Evolutionary conservation across 106 monocot genomes (phyloP).

Genomic region (Posidonia australis): DNA sequence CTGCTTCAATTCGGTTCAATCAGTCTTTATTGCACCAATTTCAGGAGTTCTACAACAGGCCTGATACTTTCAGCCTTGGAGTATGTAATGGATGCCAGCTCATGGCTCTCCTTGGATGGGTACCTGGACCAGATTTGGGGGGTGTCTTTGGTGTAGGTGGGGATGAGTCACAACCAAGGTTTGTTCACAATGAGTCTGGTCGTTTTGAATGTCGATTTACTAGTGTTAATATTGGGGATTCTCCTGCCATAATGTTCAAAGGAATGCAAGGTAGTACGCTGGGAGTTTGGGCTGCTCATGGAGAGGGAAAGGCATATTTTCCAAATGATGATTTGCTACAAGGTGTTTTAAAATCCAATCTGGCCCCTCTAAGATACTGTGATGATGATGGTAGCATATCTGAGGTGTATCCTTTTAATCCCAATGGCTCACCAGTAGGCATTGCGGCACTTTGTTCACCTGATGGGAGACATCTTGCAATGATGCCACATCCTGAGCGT

Average conservation of each 20-base stretch:
- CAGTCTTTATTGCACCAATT: conserved; percentile 48
- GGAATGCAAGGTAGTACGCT: conserved; percentile 88
- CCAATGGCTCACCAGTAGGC: conserved; percentile 84
- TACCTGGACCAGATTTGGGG: conserved; percentile 43
- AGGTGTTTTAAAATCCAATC: conserved; percentile 27
- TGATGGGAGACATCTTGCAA: conserved; percentile 90
- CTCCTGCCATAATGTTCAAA: conserved; percentile 79
- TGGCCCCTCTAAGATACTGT: conserved; percentile 85
- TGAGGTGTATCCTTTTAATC: conserved; percentile 85
- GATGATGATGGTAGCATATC: conserved; percentile 60
- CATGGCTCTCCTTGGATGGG: conserved; percentile 97
- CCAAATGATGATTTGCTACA: conserved; percentile 40
- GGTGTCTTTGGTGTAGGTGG: conserved; percentile 30
- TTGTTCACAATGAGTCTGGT: conserved; percentile 92
- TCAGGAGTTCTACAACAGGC: conserved; percentile 57
- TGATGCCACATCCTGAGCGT: conserved; percentile 98
- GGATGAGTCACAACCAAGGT: conserved; percentile 71
- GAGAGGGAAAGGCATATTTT: conserved; percentile 84
- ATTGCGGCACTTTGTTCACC: conserved; percentile 87
- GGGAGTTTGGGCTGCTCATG: conserved; percentile 96
- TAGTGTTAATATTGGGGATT: conserved; percentile 56
- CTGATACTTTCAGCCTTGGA: conserved; percentile 90
- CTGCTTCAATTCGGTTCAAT: conserved; percentile 84
- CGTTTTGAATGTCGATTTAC: conserved; percentile 84
- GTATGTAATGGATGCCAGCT: conserved; percentile 96